Conservation (phyloP, 257 asterid species). For the Solanum habrochaites region DNA sequence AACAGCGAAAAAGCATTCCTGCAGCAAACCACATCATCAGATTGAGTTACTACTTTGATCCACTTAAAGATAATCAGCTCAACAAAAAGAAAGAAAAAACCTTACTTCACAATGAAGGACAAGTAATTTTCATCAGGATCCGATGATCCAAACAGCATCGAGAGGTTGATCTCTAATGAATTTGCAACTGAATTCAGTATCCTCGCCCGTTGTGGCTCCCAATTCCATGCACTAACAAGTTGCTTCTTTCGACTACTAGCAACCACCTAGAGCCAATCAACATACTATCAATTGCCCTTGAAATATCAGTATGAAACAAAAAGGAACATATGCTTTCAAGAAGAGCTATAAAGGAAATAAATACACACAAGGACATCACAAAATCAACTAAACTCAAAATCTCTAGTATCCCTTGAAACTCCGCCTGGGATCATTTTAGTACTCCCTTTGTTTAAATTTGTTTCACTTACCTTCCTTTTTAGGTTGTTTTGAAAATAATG, state of each 20-base stretch:
- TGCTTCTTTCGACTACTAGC: conserved; percentile 59
- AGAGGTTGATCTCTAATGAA: conserved; percentile 80
- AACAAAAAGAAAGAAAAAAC: neutral
- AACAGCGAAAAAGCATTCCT: conserved; percentile 69
- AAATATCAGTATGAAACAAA: neutral
- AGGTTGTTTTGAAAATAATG: neutral
- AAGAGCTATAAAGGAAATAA: neutral
- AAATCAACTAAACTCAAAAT: neutral
- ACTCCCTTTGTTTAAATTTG: neutral
- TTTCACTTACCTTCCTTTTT: neutral
- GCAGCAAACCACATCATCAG: conserved; percentile 9
- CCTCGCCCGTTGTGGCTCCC: conserved; percentile 77
- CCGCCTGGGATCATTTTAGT: neutral
- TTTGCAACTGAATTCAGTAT: conserved; percentile 71
- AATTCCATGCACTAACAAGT: conserved; percentile 61
- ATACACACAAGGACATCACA: neutral
- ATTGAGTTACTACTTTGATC: neutral
- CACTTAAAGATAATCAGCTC: neutral
- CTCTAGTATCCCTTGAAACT: neutral
- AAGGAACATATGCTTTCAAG: neutral
- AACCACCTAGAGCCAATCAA: conserved; percentile 37
- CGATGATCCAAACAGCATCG: conserved; percentile 77
- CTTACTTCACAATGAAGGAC: conserved; percentile 84
- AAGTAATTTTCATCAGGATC: conserved; percentile 85
- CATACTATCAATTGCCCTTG: neutral